phyloP scores from a whole-genome alignment of 1,284 basidiomycete species.

The Meira nashicola region DNA sequence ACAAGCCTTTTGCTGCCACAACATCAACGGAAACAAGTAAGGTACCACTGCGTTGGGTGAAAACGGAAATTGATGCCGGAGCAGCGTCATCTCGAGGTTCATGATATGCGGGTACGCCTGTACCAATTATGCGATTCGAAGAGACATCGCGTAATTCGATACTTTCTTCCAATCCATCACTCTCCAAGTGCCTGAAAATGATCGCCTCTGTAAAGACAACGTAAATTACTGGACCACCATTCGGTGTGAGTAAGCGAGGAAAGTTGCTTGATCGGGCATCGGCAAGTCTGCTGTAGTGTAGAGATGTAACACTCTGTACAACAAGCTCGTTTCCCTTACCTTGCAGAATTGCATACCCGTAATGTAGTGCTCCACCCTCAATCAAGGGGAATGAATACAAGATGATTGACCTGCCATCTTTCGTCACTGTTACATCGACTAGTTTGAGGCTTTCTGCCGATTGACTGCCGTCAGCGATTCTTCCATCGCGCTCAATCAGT shows the following conservation, averaged over 20 bases:
- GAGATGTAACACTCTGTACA: background rate
- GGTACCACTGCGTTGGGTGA: constrained; percentile 43
- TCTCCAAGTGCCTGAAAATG: constrained; percentile 25
- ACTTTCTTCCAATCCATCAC: constrained; percentile 49
- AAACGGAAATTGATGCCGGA: constrained; percentile 23
- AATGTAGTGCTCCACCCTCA: background rate
- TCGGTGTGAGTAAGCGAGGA: constrained; percentile 39
- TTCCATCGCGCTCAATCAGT: constrained; percentile 22
- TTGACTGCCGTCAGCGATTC: constrained; percentile 6
- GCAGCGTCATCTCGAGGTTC: too few relatives aligned
- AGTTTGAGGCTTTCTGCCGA: constrained; percentile 7
- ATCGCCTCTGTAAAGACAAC: constrained; percentile 39
- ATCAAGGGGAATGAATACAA: background rate
- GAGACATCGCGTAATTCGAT: constrained; percentile 48
- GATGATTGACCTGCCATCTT: background rate
- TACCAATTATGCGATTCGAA: constrained; percentile 49
- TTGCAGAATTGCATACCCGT: background rate
- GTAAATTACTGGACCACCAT: constrained; percentile 39
- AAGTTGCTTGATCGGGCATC: background rate
- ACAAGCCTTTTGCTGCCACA: constrained; percentile 11
- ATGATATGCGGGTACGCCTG: constrained; percentile 14
- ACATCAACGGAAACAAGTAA: constrained; percentile 37
- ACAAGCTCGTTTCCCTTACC: background rate
- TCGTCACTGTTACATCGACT: constrained; percentile 9
- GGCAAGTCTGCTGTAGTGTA: background rate